phyloP scores from a whole-genome alignment of 768 basidiomycete species.

The Hortiboletus flavorubellus region DNA sequence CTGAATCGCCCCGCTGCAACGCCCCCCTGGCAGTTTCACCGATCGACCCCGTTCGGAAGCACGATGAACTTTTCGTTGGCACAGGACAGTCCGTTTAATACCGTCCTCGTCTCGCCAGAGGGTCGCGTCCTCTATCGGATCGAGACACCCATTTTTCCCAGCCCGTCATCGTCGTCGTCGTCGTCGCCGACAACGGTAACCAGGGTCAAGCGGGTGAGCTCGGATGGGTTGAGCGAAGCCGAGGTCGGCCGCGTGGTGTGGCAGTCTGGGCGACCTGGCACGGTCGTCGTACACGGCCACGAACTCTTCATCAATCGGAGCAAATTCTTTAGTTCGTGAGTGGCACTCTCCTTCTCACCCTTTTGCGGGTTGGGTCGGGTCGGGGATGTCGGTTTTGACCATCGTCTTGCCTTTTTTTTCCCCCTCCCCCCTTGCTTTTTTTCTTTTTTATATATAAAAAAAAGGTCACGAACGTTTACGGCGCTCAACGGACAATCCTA shows the following conservation, averaged over 20 bases:
- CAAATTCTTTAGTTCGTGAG: constrained; percentile 33
- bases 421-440: not conserved
- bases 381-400: constrained; percentile 2
- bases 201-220: constrained; percentile 23
- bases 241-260: constrained; percentile 30
- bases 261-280: constrained; percentile 29
- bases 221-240: constrained; percentile 21
- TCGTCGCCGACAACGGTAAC: constrained; percentile 14
- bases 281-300: constrained; percentile 27
- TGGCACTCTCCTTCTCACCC: not conserved
- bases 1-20: constrained; percentile 13
- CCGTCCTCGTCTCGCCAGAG: constrained; percentile 29
- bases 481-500: constrained; percentile 34
- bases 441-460: not conserved
- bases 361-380: not conserved
- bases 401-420: not conserved
- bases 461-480: constrained; percentile 32
- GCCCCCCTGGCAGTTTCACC: not conserved
- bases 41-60: not conserved
- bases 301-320: constrained; percentile 23
- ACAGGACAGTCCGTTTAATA: constrained; percentile 32
- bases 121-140: constrained; percentile 29
- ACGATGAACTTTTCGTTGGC: constrained; percentile 32
- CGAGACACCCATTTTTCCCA: constrained; percentile 23
- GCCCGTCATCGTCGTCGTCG: not conserved